Evolutionary conservation across 2,329 filamentous ascomycete genomes (phyloP).

Genomic region (Sporothrix pallida): DNA sequence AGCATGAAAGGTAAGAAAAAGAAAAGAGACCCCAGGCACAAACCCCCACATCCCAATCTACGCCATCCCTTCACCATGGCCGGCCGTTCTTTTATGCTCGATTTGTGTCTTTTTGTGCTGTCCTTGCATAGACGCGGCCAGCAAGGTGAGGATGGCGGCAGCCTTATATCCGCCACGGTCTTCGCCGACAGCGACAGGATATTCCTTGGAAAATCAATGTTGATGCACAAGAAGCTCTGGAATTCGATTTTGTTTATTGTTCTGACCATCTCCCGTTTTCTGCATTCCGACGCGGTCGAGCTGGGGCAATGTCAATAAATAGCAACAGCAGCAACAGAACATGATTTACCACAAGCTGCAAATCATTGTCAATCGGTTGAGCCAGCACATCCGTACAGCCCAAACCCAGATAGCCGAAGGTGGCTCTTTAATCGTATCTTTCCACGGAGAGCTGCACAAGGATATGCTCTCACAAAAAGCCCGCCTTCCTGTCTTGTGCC

Average conservation of each 20-base stretch:
- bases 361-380: not conserved
- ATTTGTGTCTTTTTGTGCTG: not conserved
- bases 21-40: not conserved
- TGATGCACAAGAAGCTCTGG: not conserved
- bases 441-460: constrained; percentile 16
- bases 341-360: not conserved
- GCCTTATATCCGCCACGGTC: constrained; percentile 2
- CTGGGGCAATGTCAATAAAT: not conserved
- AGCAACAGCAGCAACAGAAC: not conserved
- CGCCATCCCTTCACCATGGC: constrained; percentile 25
- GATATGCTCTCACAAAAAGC: not conserved
- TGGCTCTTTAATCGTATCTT: not conserved
- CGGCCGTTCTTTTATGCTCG: not conserved
- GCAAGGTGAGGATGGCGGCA: not conserved
- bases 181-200: not conserved
- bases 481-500: not conserved
- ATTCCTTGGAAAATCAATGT: not conserved
- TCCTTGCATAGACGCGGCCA: constrained; percentile 9
- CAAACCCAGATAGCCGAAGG: not conserved
- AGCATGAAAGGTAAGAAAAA: not conserved
- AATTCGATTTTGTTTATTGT: constrained; percentile 16
- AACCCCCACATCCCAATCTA: constrained; percentile 29
- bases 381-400: not conserved
- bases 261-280: not conserved
- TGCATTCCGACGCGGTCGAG: constrained; percentile 19